Conservation (phyloP, 768 basidiomycete genomes). For the Boletus sp. region DNA sequence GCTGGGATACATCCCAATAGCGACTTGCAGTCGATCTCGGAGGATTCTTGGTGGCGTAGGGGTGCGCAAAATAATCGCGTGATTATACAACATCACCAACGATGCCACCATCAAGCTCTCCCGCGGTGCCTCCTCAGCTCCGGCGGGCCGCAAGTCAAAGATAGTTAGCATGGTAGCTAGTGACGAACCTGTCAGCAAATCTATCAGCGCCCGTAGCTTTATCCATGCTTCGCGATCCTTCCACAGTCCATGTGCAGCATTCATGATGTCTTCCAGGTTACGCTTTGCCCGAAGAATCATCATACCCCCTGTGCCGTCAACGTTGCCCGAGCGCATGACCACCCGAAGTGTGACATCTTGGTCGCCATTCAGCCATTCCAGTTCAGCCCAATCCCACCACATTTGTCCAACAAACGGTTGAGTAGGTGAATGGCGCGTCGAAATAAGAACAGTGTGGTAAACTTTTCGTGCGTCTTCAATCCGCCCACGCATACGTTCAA, state of each 20-base stretch:
- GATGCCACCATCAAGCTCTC: slow-evolving; percentile 59
- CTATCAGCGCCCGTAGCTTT: slow-evolving; percentile 60
- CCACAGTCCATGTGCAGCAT: slow-evolving; percentile 37
- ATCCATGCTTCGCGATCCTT: slow-evolving; percentile 65
- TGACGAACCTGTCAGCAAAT: slow-evolving; percentile 50
- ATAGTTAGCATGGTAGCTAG: slow-evolving; percentile 38
- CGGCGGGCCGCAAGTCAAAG: slow-evolving; percentile 33
- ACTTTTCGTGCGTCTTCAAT: slow-evolving; percentile 72
- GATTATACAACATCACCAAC: slow-evolving; percentile 58
- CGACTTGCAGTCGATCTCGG: slow-evolving; percentile 53
- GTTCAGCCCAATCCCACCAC: slow-evolving; percentile 85
- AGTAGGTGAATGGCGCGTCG: slow-evolving; percentile 37
- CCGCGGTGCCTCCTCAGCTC: slow-evolving; percentile 4
- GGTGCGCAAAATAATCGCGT: slow-evolving; percentile 51
- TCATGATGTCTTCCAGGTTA: slow-evolving; percentile 50
- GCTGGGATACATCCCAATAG: slow-evolving; percentile 55
- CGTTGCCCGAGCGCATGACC: slow-evolving; percentile 50
- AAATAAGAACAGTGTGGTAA: slow-evolving; percentile 62
- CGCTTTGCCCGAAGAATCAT: slow-evolving; percentile 63
- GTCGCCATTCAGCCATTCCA: slow-evolving; percentile 69
- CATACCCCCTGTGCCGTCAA: slow-evolving; percentile 51
- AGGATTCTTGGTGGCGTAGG: slow-evolving; percentile 56
- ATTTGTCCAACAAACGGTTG: slow-evolving; percentile 42
- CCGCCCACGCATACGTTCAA: slow-evolving; percentile 65
- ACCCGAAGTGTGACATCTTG: slow-evolving; percentile 50